These are phyloP conservation scores for Alternaria solani DNA, from an alignment of 2,329 filamentous ascomycete species.

Conservation along the genomic window DNA sequence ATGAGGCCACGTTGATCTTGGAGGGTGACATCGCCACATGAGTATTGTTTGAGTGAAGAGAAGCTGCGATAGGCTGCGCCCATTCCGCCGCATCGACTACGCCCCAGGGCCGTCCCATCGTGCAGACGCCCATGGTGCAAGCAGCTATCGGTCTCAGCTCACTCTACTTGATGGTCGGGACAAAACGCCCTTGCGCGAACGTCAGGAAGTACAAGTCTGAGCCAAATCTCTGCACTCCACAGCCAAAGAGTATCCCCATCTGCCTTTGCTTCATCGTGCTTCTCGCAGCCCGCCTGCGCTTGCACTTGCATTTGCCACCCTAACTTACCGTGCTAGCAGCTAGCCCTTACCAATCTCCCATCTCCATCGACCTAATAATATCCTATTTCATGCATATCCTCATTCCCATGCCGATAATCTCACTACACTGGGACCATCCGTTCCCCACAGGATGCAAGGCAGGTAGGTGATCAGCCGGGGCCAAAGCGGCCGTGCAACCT, in stretches of 20 bases:
- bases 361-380: conserved; percentile 19
- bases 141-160: conserved; percentile 8
- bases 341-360: conserved; percentile 1
- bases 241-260: background rate
- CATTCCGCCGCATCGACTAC: conserved; percentile 5
- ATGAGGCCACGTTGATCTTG: conserved; percentile 25
- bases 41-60: background rate
- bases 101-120: conserved; percentile 12
- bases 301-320: conserved; percentile 1
- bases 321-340: background rate
- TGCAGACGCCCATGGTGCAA: conserved; percentile 10
- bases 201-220: background rate
- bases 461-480: conserved; percentile 15
- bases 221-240: background rate
- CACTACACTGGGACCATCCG: conserved; percentile 30
- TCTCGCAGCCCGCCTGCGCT: background rate
- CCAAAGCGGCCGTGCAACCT: conserved; percentile 17
- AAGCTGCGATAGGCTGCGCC: background rate
- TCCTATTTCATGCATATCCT: conserved; percentile 7
- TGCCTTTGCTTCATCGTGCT: background rate
- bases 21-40: background rate
- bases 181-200: background rate
- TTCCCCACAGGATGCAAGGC: conserved; percentile 24
- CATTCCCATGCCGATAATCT: conserved; percentile 15
- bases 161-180: background rate